Conservation (phyloP, 78 protist genomes). For the Creolimax fragrantissima region DNA sequence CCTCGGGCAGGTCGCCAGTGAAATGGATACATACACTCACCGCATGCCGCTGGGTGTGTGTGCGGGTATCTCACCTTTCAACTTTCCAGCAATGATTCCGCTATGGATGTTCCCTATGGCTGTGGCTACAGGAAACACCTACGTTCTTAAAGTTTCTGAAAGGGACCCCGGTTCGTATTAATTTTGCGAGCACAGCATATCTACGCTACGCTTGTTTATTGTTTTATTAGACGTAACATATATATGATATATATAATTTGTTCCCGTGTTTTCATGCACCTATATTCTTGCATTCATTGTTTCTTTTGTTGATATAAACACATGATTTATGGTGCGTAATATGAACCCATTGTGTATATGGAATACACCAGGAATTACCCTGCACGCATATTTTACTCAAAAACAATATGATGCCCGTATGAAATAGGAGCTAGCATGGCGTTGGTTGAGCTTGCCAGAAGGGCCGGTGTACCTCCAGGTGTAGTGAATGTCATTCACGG, state of each 20-base stretch:
- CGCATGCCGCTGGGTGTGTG: constrained; percentile 91
- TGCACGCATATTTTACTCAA: too few species aligned
- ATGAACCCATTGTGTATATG: too few species aligned
- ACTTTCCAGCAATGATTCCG: constrained; percentile 8
- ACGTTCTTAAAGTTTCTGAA: constrained; percentile 93
- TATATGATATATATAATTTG: not conserved
- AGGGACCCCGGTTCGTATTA: constrained; percentile 63
- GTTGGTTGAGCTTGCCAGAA: constrained; percentile 67
- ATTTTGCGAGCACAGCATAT: not conserved
- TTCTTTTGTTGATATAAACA: too few species aligned
- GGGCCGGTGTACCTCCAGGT: constrained; percentile 90
- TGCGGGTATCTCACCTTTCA: constrained; percentile 86
- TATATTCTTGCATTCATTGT: too few species aligned
- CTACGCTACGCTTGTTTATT: not conserved
- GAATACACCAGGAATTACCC: too few species aligned
- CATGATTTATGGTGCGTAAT: too few species aligned
- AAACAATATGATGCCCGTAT: too few species aligned
- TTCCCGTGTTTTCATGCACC: too few species aligned
- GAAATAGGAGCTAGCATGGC: constrained; percentile 62
- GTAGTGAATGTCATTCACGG: constrained; percentile 67
- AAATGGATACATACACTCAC: constrained; percentile 86
- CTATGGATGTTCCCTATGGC: constrained; percentile 88
- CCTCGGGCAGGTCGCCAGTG: constrained; percentile 57
- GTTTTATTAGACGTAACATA: not conserved
- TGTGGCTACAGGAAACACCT: constrained; percentile 84